These are phyloP conservation scores for Fusarium poae DNA, from an alignment of 2,329 filamentous ascomycete genomes.

Conservation along the genomic window DNA sequence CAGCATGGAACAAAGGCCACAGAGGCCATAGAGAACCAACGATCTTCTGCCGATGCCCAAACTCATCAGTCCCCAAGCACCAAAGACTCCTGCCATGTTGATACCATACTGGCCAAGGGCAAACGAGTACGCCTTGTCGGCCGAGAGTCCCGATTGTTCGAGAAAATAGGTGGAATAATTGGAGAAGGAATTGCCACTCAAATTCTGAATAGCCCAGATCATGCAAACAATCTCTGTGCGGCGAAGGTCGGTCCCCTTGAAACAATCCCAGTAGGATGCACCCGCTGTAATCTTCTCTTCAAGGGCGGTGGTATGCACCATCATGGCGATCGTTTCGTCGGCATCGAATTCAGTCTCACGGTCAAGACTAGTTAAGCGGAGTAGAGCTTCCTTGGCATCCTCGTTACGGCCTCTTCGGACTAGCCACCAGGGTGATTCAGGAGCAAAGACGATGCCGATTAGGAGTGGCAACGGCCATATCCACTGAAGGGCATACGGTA, in stretches of 20 bases:
- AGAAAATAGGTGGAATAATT: slow-evolving; percentile 76
- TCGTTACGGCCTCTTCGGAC: slow-evolving; percentile 74
- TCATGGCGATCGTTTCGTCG: slow-evolving; percentile 90
- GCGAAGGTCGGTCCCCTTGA: slow-evolving; percentile 81
- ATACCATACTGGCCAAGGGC: slow-evolving; percentile 75
- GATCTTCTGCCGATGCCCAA: slow-evolving; percentile 79
- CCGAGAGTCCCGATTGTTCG: slow-evolving; percentile 68
- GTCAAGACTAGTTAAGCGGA: slow-evolving; percentile 73
- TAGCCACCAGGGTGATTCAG: slow-evolving; percentile 82
- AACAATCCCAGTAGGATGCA: slow-evolving; percentile 84
- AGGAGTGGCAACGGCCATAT: slow-evolving; percentile 79
- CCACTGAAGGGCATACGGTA: slow-evolving; percentile 81
- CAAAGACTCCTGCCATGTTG: slow-evolving; percentile 85
- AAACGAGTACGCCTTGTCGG: slow-evolving; percentile 67
- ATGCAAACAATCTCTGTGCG: slow-evolving; percentile 79
- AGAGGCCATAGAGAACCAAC: slow-evolving; percentile 82
- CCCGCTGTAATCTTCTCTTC: slow-evolving; percentile 82
- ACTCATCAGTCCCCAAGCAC: slow-evolving; percentile 84
- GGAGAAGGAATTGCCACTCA: slow-evolving; percentile 73
- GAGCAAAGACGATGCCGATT: slow-evolving; percentile 75
- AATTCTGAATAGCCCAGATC: slow-evolving; percentile 73
- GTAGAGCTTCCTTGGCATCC: slow-evolving; percentile 74
- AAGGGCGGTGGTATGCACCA: slow-evolving; percentile 87
- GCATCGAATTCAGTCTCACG: slow-evolving; percentile 80
- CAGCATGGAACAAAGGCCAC: slow-evolving; percentile 80